Percentiles rank a stretch among this genome's conserved stretches.
Evolutionary conservation across 345 rosid species (phyloP).

Genomic region (Populus simonii): DNA sequence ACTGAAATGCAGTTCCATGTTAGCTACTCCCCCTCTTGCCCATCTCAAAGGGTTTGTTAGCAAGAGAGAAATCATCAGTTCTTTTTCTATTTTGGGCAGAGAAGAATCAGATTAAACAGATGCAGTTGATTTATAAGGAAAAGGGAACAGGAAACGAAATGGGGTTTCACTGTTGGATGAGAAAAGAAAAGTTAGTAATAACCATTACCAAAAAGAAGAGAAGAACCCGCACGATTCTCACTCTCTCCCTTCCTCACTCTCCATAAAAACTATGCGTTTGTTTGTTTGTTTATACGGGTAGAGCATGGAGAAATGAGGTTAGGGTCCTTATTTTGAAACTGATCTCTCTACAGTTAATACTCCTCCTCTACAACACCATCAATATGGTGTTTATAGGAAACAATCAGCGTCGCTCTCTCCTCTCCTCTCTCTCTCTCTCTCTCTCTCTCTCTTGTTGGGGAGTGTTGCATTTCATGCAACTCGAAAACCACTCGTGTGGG

Average conservation of each 20-base stretch:
- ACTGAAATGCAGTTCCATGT: neutral
- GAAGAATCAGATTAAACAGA: conserved; percentile 7
- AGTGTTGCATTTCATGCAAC: conserved; percentile 20
- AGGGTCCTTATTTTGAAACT: conserved; percentile 1
- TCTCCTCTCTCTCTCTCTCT: neutral
- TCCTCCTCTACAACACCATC: neutral
- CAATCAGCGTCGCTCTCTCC: neutral
- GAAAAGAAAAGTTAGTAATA: neutral
- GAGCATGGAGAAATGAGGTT: neutral
- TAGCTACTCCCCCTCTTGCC: neutral
- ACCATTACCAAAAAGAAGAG: conserved; percentile 10
- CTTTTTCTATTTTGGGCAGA: neutral
- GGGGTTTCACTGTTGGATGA: neutral
- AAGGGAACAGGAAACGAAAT: neutral
- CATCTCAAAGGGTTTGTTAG: neutral
- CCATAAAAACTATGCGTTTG: neutral
- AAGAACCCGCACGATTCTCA: conserved; percentile 30
- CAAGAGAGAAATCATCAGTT: neutral
- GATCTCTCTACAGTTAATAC: neutral
- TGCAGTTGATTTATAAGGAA: neutral
- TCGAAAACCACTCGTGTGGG: conserved; percentile 71
- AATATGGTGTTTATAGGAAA: neutral
- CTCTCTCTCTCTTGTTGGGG: neutral
- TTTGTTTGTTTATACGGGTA: neutral
- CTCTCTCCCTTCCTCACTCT: neutral